phyloP scores from a whole-genome alignment of 345 rosid species.

The Lepidium africanum region DNA sequence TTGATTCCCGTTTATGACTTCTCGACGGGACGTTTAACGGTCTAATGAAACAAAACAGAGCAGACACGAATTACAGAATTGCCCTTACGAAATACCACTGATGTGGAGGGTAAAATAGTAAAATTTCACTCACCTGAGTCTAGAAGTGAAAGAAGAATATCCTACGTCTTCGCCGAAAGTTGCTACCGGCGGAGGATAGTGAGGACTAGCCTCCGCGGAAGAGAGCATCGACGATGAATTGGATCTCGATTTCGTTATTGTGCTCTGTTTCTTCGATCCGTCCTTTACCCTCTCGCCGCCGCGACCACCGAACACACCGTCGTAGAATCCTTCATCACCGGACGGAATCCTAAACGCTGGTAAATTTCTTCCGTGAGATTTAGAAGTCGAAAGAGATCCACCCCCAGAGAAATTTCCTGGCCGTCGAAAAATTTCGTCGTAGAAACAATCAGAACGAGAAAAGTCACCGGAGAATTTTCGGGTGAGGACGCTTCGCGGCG shows the following conservation, averaged over 20 bases:
- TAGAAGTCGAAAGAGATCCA: conserved; percentile 12
- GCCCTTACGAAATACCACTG: background rate
- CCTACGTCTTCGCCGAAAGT: conserved; percentile 52
- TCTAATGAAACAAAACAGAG: conserved; percentile 29
- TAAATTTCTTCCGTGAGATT: conserved; percentile 43
- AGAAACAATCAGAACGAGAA: conserved; percentile 40
- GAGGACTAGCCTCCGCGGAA: conserved; percentile 79
- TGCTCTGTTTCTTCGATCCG: conserved; percentile 36
- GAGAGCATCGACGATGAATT: conserved; percentile 74
- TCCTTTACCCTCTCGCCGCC: conserved; percentile 43
- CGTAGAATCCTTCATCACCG: conserved; percentile 44
- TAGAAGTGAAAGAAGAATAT: conserved; percentile 67
- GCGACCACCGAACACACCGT: conserved; percentile 50
- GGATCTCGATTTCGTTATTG: conserved; percentile 33
- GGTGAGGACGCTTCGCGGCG: conserved; percentile 59
- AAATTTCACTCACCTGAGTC: conserved; percentile 47
- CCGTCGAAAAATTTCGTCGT: conserved; percentile 61
- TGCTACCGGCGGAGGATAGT: conserved; percentile 32
- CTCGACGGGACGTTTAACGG: conserved; percentile 72
- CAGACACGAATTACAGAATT: background rate
- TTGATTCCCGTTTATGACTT: conserved; percentile 26
- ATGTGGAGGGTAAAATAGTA: background rate
- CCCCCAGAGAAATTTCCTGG: conserved; percentile 26
- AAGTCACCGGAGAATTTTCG: conserved; percentile 61
- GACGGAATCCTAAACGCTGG: conserved; percentile 69